phyloP scores from a whole-genome alignment of 2,329 filamentous ascomycete species.

The Boeremia lycopersici region DNA sequence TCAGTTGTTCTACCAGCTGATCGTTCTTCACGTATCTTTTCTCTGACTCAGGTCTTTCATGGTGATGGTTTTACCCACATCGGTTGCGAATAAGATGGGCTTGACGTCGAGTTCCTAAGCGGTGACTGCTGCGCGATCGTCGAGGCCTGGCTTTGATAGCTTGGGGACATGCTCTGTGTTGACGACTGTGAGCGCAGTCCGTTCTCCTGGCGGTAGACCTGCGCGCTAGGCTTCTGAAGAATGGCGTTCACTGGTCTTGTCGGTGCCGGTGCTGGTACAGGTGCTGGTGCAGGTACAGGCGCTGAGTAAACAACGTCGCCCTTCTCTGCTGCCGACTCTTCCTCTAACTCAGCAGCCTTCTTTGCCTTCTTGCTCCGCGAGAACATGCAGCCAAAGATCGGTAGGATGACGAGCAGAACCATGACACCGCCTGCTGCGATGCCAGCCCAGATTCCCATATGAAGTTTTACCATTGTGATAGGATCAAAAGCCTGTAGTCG shows the following conservation, averaged over 20 bases:
- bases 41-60: neutral
- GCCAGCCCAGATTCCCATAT: constrained; percentile 13
- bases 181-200: constrained; percentile 1
- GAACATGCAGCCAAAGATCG: constrained; percentile 12
- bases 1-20: neutral
- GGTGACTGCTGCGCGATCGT: constrained; percentile 2
- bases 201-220: neutral
- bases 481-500: neutral
- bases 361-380: constrained; percentile 9
- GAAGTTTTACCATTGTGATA: constrained; percentile 8
- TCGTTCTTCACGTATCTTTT: neutral
- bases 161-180: constrained; percentile 10
- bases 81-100: constrained; percentile 2
- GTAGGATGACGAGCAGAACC: constrained; percentile 9
- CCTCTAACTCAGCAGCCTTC: neutral
- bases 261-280: constrained; percentile 1
- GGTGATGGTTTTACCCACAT: constrained; percentile 6
- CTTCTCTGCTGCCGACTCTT: constrained; percentile 12
- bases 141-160: constrained; percentile 9
- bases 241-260: constrained; percentile 8
- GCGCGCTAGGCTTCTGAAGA: constrained; percentile 4
- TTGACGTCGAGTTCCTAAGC: constrained; percentile 4
- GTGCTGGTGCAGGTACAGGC: constrained; percentile 5
- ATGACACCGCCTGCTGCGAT: constrained; percentile 13
- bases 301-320: constrained; percentile 2